A percentile compares a stretch with the other conserved stretches of the same genome.
These are phyloP conservation scores for Trichoderma polysporum DNA, from an alignment of 2,329 filamentous ascomycete genomes.

Conservation along the genomic window DNA sequence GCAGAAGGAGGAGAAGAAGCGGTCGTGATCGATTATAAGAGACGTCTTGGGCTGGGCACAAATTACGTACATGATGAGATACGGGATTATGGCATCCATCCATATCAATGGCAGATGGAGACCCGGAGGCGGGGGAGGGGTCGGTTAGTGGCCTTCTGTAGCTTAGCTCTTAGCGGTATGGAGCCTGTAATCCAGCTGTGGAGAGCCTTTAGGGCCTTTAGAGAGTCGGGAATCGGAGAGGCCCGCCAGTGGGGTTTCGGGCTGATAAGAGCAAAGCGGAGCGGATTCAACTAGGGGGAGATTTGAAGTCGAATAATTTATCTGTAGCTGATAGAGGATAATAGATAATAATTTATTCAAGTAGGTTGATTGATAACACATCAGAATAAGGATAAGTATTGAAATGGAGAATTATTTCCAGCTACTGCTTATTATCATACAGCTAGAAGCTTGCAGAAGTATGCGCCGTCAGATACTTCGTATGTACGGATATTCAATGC, in stretches of 20 bases:
- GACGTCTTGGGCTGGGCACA: slow-evolving; percentile 13
- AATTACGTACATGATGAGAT: slow-evolving; percentile 8
- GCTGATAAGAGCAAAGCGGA: not conserved
- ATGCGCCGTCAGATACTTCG: too few species aligned
- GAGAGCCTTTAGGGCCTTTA: not conserved
- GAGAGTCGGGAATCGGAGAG: slow-evolving; percentile 16
- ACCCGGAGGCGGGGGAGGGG: slow-evolving; percentile 14
- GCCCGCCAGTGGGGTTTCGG: not conserved
- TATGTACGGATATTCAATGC: too few species aligned
- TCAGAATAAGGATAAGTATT: too few species aligned
- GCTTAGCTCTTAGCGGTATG: not conserved
- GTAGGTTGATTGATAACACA: too few species aligned
- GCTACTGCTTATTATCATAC: not conserved
- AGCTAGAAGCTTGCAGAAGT: too few species aligned
- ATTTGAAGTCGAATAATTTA: not conserved
- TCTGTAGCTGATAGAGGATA: too few species aligned
- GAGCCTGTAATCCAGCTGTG: not conserved
- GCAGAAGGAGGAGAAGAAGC: not conserved
- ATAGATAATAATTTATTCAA: not conserved
- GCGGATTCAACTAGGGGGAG: not conserved
- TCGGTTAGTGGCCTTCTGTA: not conserved
- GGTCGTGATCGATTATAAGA: not conserved
- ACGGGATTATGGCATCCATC: not conserved
- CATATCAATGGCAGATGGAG: not conserved
- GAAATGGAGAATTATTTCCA: too few species aligned